Conservation (phyloP, 441 rosid genomes). For the Pelargonium fulgidum region DNA sequence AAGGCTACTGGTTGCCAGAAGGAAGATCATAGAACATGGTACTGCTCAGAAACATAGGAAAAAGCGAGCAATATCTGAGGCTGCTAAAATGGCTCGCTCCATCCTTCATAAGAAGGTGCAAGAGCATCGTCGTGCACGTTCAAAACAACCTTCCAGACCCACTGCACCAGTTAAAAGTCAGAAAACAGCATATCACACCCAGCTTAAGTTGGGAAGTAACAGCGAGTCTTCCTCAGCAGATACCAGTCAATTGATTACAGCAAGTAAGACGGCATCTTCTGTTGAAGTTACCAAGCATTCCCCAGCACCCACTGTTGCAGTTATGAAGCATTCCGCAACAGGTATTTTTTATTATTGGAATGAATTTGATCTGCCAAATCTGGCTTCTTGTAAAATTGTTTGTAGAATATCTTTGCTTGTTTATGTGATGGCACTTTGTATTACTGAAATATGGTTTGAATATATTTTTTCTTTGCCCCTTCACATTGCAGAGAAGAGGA, state of each 20-base stretch:
- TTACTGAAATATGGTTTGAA: slow-evolving; percentile 10
- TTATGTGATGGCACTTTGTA: background rate
- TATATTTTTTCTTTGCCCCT: slow-evolving; percentile 19
- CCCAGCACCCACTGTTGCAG: slow-evolving; percentile 6
- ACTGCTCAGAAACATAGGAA: slow-evolving; percentile 38
- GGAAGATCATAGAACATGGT: slow-evolving; percentile 50
- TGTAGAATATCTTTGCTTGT: background rate
- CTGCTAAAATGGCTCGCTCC: slow-evolving; percentile 57
- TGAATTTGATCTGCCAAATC: slow-evolving; percentile 12
- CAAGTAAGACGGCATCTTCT: slow-evolving; percentile 21
- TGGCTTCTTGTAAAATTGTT: slow-evolving; percentile 3
- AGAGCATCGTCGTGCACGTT: slow-evolving; percentile 42
- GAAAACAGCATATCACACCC: slow-evolving; percentile 28
- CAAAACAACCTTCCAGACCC: slow-evolving; percentile 32
- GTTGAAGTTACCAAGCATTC: slow-evolving; percentile 29
- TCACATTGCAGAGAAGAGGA: slow-evolving; percentile 31
- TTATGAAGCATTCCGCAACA: slow-evolving; percentile 16
- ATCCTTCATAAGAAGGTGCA: slow-evolving; percentile 53
- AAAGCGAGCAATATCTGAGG: slow-evolving; percentile 48
- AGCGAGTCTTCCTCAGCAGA: slow-evolving; percentile 22
- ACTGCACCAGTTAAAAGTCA: background rate
- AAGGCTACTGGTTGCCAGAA: slow-evolving; percentile 39
- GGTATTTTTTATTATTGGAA: slow-evolving; percentile 28
- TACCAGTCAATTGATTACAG: slow-evolving; percentile 18
- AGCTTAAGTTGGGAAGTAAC: slow-evolving; percentile 18